These are phyloP conservation scores for Fusarium humuli DNA, from an alignment of 2,329 filamentous ascomycete genomes.

Conservation along the genomic window DNA sequence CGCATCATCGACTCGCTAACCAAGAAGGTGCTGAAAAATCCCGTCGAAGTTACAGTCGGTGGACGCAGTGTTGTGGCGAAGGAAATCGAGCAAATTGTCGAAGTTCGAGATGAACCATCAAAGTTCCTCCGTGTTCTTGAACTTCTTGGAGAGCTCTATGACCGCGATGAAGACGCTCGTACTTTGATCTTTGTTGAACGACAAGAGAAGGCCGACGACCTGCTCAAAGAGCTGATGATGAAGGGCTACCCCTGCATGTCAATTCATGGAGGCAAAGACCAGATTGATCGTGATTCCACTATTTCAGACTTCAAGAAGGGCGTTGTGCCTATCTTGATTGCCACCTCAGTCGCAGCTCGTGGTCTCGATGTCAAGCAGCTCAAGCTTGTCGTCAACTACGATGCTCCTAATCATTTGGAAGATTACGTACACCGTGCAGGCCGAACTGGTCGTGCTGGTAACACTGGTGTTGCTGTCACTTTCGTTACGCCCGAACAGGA, in stretches of 20 bases:
- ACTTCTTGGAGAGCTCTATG: constrained; percentile 87
- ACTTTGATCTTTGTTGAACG: constrained; percentile 92
- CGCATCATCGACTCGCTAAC: constrained; percentile 91
- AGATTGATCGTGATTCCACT: constrained; percentile 91
- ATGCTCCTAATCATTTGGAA: constrained; percentile 92
- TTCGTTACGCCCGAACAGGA: constrained; percentile 94
- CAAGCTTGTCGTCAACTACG: constrained; percentile 95
- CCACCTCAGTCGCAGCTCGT: constrained; percentile 94
- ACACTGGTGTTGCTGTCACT: constrained; percentile 93
- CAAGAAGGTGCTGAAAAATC: constrained; percentile 85
- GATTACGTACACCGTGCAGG: constrained; percentile 97
- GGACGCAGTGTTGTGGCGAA: constrained; percentile 87
- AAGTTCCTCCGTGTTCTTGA: constrained; percentile 89
- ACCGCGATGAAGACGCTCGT: constrained; percentile 88
- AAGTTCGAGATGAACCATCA: constrained; percentile 81
- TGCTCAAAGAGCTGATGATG: constrained; percentile 80
- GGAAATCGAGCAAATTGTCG: constrained; percentile 93
- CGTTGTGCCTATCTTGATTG: constrained; percentile 88
- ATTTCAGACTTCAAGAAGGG: constrained; percentile 95
- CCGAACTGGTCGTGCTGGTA: constrained; percentile 92
- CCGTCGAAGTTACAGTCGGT: constrained; percentile 92
- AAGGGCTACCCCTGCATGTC: constrained; percentile 93
- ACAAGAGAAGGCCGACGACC: constrained; percentile 87
- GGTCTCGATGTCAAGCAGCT: constrained; percentile 96
- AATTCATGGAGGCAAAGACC: constrained; percentile 93